Percentiles rank a stretch among this genome's conserved stretches.
phyloP scores from a whole-genome alignment of 768 basidiomycete genomes.

The Tulasnella sp. region DNA sequence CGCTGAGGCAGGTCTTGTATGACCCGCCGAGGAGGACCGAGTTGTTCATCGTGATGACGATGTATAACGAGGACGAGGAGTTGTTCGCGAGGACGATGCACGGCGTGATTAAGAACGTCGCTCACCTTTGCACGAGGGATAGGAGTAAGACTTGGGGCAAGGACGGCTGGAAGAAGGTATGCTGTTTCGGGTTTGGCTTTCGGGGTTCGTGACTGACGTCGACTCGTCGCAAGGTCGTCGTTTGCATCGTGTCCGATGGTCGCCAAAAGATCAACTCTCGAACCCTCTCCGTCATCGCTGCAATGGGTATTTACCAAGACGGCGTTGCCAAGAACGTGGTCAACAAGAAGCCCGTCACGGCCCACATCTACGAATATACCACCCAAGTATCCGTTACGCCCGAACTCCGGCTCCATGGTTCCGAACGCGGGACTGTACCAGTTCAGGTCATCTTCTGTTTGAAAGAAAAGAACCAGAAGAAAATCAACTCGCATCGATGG shows the following conservation, averaged over 20 bases:
- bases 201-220: slow-evolving; percentile 22
- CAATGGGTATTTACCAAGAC: slow-evolving; percentile 93
- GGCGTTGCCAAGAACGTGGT: slow-evolving; percentile 83
- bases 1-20: slow-evolving; percentile 83
- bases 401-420: slow-evolving; percentile 70
- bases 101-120: slow-evolving; percentile 90
- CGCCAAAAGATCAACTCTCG: slow-evolving; percentile 76
- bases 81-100: slow-evolving; percentile 92
- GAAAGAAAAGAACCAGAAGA: slow-evolving; percentile 91
- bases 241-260: slow-evolving; percentile 86
- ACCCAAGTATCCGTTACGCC: slow-evolving; percentile 84
- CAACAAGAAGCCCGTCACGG: slow-evolving; percentile 72
- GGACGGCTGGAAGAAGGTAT: slow-evolving; percentile 90
- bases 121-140: slow-evolving; percentile 77
- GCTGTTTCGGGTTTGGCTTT: background rate
- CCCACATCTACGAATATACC: slow-evolving; percentile 92
- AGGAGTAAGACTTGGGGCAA: slow-evolving; percentile 93
- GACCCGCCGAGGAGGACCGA: slow-evolving; percentile 87
- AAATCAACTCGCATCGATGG: slow-evolving; percentile 90
- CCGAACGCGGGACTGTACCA: slow-evolving; percentile 73
- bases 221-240: slow-evolving; percentile 47
- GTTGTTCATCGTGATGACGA: slow-evolving; percentile 94
- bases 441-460: slow-evolving; percentile 90
- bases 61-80: slow-evolving; percentile 82
- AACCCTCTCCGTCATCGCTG: slow-evolving; percentile 78